These are phyloP conservation scores for Aschersonia sp. DNA, from an alignment of 2,329 filamentous ascomycete genomes.

Conservation along the genomic window DNA sequence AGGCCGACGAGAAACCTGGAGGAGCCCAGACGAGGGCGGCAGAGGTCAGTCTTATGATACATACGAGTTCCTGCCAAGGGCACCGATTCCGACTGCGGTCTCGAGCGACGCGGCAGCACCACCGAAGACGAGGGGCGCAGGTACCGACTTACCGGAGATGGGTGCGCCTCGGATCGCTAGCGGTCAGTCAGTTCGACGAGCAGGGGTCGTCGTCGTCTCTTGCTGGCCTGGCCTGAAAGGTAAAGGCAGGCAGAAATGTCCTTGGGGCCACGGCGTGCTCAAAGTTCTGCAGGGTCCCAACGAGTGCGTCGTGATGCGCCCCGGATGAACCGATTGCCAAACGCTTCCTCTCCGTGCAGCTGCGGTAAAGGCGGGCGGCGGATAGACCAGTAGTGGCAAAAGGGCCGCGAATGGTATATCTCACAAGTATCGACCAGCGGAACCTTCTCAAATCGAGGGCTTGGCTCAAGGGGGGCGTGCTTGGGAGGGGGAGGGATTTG, in stretches of 20 bases:
- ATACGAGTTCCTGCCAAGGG: not conserved
- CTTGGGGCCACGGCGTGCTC: too few relatives aligned
- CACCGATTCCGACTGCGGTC: slow-evolving; percentile 1
- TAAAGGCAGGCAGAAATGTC: too few relatives aligned
- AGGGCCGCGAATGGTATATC: slow-evolving; percentile 1
- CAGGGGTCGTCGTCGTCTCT: too few relatives aligned
- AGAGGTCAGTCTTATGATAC: not conserved
- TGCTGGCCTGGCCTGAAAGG: too few relatives aligned
- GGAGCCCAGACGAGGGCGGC: not conserved
- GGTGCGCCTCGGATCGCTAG: slow-evolving; percentile 6
- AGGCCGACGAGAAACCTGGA: not conserved
- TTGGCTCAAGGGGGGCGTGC: not conserved
- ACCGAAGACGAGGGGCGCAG: slow-evolving; percentile 4
- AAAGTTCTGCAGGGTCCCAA: too few relatives aligned
- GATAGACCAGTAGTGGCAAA: not conserved
- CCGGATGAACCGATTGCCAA: too few relatives aligned
- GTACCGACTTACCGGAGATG: slow-evolving; percentile 6
- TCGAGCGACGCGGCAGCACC: slow-evolving; percentile 2
- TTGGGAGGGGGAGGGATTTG: not conserved
- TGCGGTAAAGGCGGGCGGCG: not conserved
- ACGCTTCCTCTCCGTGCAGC: too few relatives aligned
- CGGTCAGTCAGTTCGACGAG: slow-evolving; percentile 9
- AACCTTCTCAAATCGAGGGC: not conserved
- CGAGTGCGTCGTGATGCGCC: too few relatives aligned
- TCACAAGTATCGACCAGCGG: not conserved